Conservation (phyloP, 345 rosid species). For the Gossypium australe region DNA sequence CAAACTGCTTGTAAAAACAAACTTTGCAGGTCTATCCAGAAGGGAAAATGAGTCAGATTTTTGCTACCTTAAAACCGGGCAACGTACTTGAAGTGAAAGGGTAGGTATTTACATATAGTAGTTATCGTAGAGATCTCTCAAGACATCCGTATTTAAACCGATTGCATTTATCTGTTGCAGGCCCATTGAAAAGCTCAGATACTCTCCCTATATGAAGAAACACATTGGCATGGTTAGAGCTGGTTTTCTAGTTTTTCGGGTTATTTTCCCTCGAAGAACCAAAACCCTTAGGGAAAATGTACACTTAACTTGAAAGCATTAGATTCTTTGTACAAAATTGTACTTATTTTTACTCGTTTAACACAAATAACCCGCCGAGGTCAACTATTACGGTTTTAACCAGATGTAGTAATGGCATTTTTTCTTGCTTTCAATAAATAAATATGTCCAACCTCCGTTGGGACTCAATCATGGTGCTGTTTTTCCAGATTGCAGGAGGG, state of each 20-base stretch:
- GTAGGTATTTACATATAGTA: constrained; percentile 24
- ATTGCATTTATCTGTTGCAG: constrained; percentile 43
- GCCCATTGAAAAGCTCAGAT: constrained; percentile 85
- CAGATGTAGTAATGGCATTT: not conserved
- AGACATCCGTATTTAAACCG: not conserved
- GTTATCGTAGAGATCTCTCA: not conserved
- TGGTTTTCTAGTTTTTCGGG: constrained; percentile 12
- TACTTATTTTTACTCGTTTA: too few species aligned
- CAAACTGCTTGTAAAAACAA: not conserved
- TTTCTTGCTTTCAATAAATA: too few species aligned
- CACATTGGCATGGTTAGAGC: constrained; percentile 86
- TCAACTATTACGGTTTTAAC: not conserved
- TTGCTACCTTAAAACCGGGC: constrained; percentile 89
- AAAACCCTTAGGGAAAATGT: not conserved
- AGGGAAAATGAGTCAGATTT: constrained; percentile 97
- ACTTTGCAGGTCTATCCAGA: constrained; percentile 79
- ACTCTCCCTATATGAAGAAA: constrained; percentile 90
- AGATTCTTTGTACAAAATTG: too few species aligned
- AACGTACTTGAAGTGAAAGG: constrained; percentile 90
- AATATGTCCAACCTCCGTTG: not conserved
- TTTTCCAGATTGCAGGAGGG: constrained; percentile 84
- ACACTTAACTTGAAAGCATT: not conserved
- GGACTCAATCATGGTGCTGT: constrained; percentile 13
- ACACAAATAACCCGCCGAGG: too few species aligned
- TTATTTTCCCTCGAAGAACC: not conserved